Evolutionary conservation across 2,329 filamentous ascomycete species (phyloP).

Genomic region (Penicillium occitanis): DNA sequence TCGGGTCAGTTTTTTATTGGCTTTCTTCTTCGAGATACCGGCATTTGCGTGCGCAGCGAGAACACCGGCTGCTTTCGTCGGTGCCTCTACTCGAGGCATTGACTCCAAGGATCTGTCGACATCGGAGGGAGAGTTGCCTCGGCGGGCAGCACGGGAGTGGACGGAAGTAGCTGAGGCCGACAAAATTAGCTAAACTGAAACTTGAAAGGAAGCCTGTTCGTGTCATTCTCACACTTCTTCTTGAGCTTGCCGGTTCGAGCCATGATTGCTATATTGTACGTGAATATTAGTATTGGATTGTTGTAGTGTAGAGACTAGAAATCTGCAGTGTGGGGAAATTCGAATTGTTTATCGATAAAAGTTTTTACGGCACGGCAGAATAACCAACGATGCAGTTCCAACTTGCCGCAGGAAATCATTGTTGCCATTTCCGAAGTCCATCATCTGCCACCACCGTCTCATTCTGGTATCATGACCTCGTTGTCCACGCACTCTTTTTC

Average conservation of each 20-base stretch:
- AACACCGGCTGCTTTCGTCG: conserved; percentile 46
- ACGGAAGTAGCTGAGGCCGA: conserved; percentile 48
- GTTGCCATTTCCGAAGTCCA: conserved; percentile 1
- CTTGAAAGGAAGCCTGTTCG: neutral
- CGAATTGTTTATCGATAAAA: conserved; percentile 37
- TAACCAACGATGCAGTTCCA: conserved; percentile 31
- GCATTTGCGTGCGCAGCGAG: conserved; percentile 51
- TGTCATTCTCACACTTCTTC: conserved; percentile 31
- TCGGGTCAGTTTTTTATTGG: conserved; percentile 51
- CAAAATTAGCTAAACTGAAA: neutral
- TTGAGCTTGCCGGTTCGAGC: conserved; percentile 38
- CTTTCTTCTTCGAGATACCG: conserved; percentile 56
- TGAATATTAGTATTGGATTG: neutral
- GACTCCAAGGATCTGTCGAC: conserved; percentile 52
- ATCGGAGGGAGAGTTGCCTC: conserved; percentile 56
- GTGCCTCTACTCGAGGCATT: conserved; percentile 42
- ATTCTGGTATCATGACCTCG: neutral
- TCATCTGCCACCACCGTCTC: conserved; percentile 1
- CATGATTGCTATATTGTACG: conserved; percentile 30
- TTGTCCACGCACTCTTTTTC: neutral
- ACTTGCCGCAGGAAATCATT: conserved; percentile 14
- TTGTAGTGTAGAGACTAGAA: neutral
- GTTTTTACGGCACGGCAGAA: conserved; percentile 31
- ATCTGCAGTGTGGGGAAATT: conserved; percentile 27
- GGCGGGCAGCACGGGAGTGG: conserved; percentile 60